A percentile compares a stretch with the other conserved stretches of the same genome.
Evolutionary conservation across 2,329 filamentous ascomycete species (phyloP).

Genomic region (Neofusicoccum ribis): DNA sequence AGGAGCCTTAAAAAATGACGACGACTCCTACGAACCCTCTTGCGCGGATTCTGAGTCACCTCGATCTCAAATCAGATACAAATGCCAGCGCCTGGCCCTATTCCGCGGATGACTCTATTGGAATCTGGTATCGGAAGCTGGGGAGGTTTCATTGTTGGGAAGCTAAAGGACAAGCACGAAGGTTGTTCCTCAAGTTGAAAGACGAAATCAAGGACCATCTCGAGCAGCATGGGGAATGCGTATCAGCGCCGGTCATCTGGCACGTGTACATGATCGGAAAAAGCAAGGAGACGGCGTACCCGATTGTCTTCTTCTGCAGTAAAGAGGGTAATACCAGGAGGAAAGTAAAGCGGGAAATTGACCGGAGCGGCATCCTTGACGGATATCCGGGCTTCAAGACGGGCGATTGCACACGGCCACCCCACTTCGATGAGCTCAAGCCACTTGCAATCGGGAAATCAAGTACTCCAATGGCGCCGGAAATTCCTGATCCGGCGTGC

Average conservation of each 20-base stretch:
- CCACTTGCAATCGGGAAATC: neutral
- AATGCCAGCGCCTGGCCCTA: neutral
- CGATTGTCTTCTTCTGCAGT: constrained; percentile 25
- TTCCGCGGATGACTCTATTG: neutral
- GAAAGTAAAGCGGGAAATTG: constrained; percentile 19
- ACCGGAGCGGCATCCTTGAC: constrained; percentile 21
- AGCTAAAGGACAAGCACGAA: constrained; percentile 21
- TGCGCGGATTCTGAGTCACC: neutral
- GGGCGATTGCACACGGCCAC: constrained; percentile 22
- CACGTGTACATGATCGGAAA: constrained; percentile 25
- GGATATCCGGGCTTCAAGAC: constrained; percentile 20
- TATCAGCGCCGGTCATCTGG: neutral
- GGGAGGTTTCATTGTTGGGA: constrained; percentile 22
- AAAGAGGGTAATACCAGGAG: constrained; percentile 20
- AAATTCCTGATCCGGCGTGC: neutral
- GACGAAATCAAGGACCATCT: constrained; percentile 22
- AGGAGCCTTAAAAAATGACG: neutral
- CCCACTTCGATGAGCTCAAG: constrained; percentile 22
- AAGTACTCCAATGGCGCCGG: neutral
- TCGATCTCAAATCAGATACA: neutral
- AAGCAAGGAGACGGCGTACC: constrained; percentile 14
- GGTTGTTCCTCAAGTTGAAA: constrained; percentile 11
- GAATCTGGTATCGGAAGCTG: neutral
- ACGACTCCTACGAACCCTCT: neutral
- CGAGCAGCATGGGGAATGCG: constrained; percentile 21